A percentile compares a stretch with the other conserved stretches of the same genome.
These are phyloP conservation scores for Haberlea rhodopensis DNA, from an alignment of 257 asterid species.

Conservation along the genomic window DNA sequence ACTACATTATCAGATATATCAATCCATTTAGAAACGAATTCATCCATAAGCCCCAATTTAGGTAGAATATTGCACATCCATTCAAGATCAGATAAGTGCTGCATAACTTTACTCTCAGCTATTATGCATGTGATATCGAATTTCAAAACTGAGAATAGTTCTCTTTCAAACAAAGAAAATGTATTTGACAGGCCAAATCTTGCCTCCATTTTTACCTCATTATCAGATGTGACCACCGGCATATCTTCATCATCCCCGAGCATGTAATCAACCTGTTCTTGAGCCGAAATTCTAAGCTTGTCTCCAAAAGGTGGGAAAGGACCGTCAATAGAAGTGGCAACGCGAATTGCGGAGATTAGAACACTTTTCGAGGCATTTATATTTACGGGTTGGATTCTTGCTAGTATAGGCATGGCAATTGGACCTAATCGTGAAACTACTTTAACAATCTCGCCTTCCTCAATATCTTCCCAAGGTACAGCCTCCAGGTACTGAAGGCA, in stretches of 20 bases:
- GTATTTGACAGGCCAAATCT: constrained; percentile 46
- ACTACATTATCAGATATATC: constrained; percentile 43
- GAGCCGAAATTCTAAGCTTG: constrained; percentile 64
- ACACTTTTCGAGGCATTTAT: constrained; percentile 48
- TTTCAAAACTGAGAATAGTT: constrained; percentile 38
- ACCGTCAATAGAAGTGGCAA: constrained; percentile 50
- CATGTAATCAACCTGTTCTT: constrained; percentile 85
- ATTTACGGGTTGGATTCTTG: constrained; percentile 49
- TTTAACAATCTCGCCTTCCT: constrained; percentile 43
- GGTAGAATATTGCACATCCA: constrained; percentile 65
- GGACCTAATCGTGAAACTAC: constrained; percentile 40
- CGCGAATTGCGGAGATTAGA: constrained; percentile 61
- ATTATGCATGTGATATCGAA: constrained; percentile 20
- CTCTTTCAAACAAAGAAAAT: constrained; percentile 46
- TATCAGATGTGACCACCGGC: constrained; percentile 46
- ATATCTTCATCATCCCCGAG: constrained; percentile 59
- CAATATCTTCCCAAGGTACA: constrained; percentile 62
- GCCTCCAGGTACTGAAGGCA: constrained; percentile 54
- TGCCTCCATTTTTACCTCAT: constrained; percentile 55
- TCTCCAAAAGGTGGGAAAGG: constrained; percentile 60
- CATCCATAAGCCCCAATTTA: constrained; percentile 65
- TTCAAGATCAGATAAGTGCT: constrained; percentile 50
- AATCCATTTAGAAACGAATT: constrained; percentile 59
- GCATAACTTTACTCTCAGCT: constrained; percentile 36
- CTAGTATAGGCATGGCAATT: constrained; percentile 47